Base-by-base conservation (phyloP, 2,329 filamentous ascomycete species). In the Epichloe gansuensis region DNA sequence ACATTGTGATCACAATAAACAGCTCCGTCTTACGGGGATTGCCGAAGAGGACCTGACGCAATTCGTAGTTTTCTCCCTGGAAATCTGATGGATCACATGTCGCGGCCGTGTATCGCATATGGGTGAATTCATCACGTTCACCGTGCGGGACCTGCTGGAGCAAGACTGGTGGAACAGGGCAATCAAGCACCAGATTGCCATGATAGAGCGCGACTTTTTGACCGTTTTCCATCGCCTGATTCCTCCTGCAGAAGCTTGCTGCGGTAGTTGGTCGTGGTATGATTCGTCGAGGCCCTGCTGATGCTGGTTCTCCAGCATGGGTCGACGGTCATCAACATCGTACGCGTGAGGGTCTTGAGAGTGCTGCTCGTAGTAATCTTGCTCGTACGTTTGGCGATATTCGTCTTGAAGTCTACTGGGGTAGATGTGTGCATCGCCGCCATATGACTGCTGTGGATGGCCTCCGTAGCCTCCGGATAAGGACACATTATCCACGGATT, bases 1-100 rank as follows among this genome's bases (percentile, higher is more conserved):
- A 98, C 91, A 96, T 96, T 54, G 91, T 97, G 51, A 97, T 82
- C 37, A 91, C 91, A 62, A 97, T 95, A 69, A 97, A 96, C 2
- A 97, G 75, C 71, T 97, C 91, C 0, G 91, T 96, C 64, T 95
- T 88, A 52, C 91, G 79, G 3, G 89, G 86, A 68, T 95, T 96
- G 53, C 88, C 89, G 65, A 96, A 96, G 25, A 97, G 80, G 65
- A 82, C 85, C 70, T 97, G 91, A 57, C 91, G 86, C 54, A 97
- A 72, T 1, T 91, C 96, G 62, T 96, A 97, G 56, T 91, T 88
- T 62, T 90, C 83, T 4, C 88, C 83, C 65, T 86, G 90, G 66
- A 96, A 97, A 54, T 94, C 82, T 15, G 82, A 78, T 0, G 91
- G 91, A 62, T 97, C 91, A 72, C 91, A 96, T 1, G 91, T 97